Percentiles rank a stretch among this genome's conserved stretches.
These are phyloP conservation scores for Oehlia diaphana DNA, from an alignment of 192 early-diverging fungal genomes.

Conservation along the genomic window DNA sequence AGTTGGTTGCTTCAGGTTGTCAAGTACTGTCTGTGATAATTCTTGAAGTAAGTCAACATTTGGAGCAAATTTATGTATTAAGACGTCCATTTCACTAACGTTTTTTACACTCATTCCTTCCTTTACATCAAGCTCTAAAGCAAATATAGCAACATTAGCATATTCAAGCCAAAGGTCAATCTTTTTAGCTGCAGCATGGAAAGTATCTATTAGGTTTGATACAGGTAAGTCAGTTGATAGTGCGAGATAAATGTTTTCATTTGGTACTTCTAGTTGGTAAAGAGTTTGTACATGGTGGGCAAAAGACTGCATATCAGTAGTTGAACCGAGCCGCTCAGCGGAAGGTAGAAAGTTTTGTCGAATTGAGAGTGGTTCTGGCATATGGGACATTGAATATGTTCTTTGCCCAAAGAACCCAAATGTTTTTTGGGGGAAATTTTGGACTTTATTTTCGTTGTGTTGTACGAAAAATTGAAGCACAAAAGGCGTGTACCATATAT, in stretches of 20 bases:
- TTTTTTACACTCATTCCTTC: slow-evolving; percentile 41
- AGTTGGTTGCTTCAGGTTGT: slow-evolving; percentile 32
- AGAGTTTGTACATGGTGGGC: slow-evolving; percentile 38
- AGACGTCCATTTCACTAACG: slow-evolving; percentile 43
- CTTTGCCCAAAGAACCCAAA: slow-evolving; percentile 21
- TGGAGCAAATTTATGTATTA: slow-evolving; percentile 45
- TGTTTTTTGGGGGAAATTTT: neutral
- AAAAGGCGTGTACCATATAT: neutral
- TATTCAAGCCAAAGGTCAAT: slow-evolving; percentile 52
- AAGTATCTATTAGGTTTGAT: slow-evolving; percentile 37
- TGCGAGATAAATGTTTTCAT: slow-evolving; percentile 44
- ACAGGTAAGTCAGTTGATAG: slow-evolving; percentile 42
- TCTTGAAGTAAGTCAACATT: slow-evolving; percentile 49
- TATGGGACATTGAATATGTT: slow-evolving; percentile 31
- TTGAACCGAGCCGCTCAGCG: slow-evolving; percentile 16
- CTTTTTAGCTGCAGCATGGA: slow-evolving; percentile 34
- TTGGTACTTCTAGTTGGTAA: slow-evolving; percentile 37
- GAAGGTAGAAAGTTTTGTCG: slow-evolving; percentile 22
- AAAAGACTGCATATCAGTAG: slow-evolving; percentile 24
- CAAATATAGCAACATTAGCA: slow-evolving; percentile 55
- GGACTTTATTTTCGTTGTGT: slow-evolving; percentile 4
- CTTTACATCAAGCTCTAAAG: slow-evolving; percentile 51
- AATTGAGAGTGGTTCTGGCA: slow-evolving; percentile 22
- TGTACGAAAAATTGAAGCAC: slow-evolving; percentile 11
- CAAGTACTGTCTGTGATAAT: slow-evolving; percentile 32